Conservation (phyloP, 352 stramenopile genomes). For the Pythium aphanidermatum region DNA sequence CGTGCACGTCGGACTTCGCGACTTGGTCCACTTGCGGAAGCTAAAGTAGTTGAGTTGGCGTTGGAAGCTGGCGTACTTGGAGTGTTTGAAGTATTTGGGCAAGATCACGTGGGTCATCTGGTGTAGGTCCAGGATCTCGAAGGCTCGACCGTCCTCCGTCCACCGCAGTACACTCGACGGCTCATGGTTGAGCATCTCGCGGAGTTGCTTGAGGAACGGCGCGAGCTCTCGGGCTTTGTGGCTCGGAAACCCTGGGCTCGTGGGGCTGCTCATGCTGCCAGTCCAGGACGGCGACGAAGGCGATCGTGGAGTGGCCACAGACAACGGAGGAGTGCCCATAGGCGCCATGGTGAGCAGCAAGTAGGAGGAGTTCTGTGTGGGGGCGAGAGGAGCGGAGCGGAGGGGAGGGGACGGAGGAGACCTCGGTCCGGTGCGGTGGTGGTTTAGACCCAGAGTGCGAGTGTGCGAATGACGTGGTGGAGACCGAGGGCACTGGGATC, state of each 20-base stretch:
- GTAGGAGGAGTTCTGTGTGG: too few species aligned
- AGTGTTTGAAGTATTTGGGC: constrained; percentile 93
- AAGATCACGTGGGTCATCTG: constrained; percentile 38
- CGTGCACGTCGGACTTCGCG: constrained; percentile 66
- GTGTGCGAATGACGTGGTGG: too few species aligned
- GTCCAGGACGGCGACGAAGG: not conserved
- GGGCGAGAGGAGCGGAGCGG: too few species aligned
- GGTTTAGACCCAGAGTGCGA: too few species aligned
- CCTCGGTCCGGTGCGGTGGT: too few species aligned
- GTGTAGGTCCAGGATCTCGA: constrained; percentile 32
- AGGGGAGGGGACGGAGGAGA: too few species aligned
- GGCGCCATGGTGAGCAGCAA: too few species aligned
- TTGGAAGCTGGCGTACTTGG: constrained; percentile 92
- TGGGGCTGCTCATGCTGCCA: not conserved
- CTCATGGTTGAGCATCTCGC: constrained; percentile 50
- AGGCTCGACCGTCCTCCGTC: constrained; percentile 23
- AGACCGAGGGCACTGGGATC: too few species aligned
- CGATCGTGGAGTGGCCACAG: not conserved
- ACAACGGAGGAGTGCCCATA: not conserved
- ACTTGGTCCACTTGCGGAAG: constrained; percentile 90
- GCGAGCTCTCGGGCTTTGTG: constrained; percentile 24
- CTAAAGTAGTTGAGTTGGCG: constrained; percentile 94
- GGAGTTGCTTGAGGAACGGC: constrained; percentile 43
- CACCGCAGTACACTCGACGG: constrained; percentile 20
- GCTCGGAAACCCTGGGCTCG: not conserved